A percentile compares a stretch with the other conserved stretches of the same genome.
These are phyloP conservation scores for Phytopythium litorale DNA, from an alignment of 352 stramenopile species.

Conservation along the genomic window DNA sequence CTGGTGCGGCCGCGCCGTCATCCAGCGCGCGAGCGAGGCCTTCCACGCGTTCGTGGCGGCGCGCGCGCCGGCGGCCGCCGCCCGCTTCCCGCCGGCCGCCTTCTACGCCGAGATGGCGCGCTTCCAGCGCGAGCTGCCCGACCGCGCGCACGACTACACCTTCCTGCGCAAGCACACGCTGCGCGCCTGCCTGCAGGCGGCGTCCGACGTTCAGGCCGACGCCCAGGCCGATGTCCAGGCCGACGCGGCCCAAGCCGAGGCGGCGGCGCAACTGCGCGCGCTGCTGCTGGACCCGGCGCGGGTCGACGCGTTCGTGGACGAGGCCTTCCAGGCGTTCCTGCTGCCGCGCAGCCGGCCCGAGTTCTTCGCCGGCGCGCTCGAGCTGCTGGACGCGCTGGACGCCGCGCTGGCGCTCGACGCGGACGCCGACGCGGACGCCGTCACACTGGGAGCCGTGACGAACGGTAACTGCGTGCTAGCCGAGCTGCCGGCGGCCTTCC, in stretches of 20 bases:
- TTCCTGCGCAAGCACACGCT: slow-evolving; percentile 62
- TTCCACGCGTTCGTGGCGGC: slow-evolving; percentile 50
- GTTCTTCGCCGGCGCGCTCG: slow-evolving; percentile 54
- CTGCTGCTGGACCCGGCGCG: slow-evolving; percentile 4
- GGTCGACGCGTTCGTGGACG: slow-evolving; percentile 39
- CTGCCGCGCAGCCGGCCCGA: slow-evolving; percentile 50
- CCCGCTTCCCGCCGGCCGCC: slow-evolving; percentile 32
- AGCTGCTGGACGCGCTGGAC: slow-evolving; percentile 38
- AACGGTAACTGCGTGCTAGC: slow-evolving; percentile 65
- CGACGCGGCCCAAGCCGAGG: not conserved
- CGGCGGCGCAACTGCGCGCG: not conserved
- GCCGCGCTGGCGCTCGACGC: slow-evolving; percentile 13
- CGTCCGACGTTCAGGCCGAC: not conserved
- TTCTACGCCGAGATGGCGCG: slow-evolving; percentile 39
- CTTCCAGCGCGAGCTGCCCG: slow-evolving; percentile 39
- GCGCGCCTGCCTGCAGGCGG: slow-evolving; percentile 29
- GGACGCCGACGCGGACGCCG: not conserved
- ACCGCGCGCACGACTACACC: slow-evolving; percentile 62
- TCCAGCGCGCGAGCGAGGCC: slow-evolving; percentile 32
- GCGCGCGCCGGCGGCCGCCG: slow-evolving; percentile 25
- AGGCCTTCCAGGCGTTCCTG: slow-evolving; percentile 57
- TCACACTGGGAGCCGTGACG: slow-evolving; percentile 56
- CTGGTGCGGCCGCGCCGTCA: slow-evolving; percentile 54
- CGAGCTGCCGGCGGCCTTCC: slow-evolving; percentile 40
- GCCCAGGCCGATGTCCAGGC: not conserved